A percentile compares a stretch with the other conserved stretches of the same genome.
Evolutionary conservation across 257 asterid genomes (phyloP).

Genomic region (Plantago elongata): DNA sequence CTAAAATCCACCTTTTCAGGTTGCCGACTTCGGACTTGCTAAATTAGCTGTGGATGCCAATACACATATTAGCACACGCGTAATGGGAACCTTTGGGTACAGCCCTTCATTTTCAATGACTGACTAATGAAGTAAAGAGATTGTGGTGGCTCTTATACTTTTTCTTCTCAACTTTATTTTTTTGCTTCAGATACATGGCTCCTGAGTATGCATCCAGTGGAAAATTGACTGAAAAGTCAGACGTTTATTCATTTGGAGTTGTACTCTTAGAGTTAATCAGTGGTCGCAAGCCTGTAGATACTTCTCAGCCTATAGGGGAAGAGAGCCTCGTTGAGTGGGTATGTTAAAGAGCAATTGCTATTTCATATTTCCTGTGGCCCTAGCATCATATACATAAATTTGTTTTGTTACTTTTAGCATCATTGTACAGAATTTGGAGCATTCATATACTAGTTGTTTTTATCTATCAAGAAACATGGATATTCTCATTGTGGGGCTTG

Average conservation of each 20-base stretch:
- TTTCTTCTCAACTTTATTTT: constrained; percentile 9
- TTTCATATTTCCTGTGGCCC: not conserved
- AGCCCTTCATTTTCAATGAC: constrained; percentile 4
- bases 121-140: not conserved
- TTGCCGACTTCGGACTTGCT: constrained; percentile 92
- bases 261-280: constrained; percentile 82
- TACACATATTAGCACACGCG: constrained; percentile 82
- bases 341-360: constrained; percentile 23
- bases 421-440: not conserved
- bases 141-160: not conserved
- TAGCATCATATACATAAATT: constrained; percentile 3
- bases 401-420: not conserved
- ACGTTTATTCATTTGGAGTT: constrained; percentile 82
- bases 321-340: constrained; percentile 99
- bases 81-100: constrained; percentile 96
- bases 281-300: constrained; percentile 93
- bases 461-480: constrained; percentile 1
- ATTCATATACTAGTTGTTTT: not conserved
- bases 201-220: constrained; percentile 98
- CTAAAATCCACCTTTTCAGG: constrained; percentile 42
- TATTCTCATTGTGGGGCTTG: not conserved
- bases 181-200: constrained; percentile 79
- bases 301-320: constrained; percentile 82
- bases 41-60: constrained; percentile 75
- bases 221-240: constrained; percentile 83